These are phyloP conservation scores for Coniferiporia weirii DNA, from an alignment of 1,284 basidiomycete genomes.

Conservation along the genomic window DNA sequence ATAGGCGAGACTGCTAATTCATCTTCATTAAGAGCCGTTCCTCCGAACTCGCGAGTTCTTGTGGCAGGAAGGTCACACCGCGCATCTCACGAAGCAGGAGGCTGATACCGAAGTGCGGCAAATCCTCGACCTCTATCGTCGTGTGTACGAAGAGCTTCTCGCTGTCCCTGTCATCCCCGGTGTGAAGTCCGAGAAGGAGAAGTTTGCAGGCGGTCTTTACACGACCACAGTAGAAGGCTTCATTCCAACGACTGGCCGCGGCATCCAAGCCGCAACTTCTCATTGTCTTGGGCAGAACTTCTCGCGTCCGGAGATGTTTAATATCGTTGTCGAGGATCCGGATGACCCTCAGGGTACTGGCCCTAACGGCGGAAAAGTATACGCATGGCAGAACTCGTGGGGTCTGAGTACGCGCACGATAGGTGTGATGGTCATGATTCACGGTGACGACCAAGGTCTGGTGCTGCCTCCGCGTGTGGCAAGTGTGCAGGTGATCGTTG, in stretches of 20 bases:
- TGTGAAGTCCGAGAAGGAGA: constrained; percentile 98
- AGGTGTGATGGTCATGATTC: constrained; percentile 99
- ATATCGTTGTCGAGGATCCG: constrained; percentile 95
- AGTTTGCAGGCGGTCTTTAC: constrained; percentile 97
- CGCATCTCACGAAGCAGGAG: constrained; percentile 83
- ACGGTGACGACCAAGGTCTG: constrained; percentile 96
- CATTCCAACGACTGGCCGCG: constrained; percentile 94
- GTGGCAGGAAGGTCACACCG: constrained; percentile 99
- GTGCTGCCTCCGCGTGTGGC: constrained; percentile 95
- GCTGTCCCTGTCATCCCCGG: constrained; percentile 97
- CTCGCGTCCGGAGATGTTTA: constrained; percentile 93
- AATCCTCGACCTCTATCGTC: constrained; percentile 94
- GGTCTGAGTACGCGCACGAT: constrained; percentile 95
- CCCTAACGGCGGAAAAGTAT: constrained; percentile 47
- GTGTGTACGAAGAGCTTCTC: constrained; percentile 95
- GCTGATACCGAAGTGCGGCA: constrained; percentile 89
- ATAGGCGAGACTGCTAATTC: neutral
- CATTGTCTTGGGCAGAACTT: constrained; percentile 99
- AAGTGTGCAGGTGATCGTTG: constrained; percentile 85
- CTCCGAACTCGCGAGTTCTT: constrained; percentile 98
- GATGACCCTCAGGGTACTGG: constrained; percentile 60
- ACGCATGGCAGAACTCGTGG: constrained; percentile 99
- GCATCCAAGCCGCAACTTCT: constrained; percentile 97
- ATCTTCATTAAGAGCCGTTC: constrained; percentile 74
- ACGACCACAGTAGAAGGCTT: constrained; percentile 99